Base-by-base conservation (phyloP, 2,329 filamentous ascomycete genomes). In the Dothistroma pini region DNA sequence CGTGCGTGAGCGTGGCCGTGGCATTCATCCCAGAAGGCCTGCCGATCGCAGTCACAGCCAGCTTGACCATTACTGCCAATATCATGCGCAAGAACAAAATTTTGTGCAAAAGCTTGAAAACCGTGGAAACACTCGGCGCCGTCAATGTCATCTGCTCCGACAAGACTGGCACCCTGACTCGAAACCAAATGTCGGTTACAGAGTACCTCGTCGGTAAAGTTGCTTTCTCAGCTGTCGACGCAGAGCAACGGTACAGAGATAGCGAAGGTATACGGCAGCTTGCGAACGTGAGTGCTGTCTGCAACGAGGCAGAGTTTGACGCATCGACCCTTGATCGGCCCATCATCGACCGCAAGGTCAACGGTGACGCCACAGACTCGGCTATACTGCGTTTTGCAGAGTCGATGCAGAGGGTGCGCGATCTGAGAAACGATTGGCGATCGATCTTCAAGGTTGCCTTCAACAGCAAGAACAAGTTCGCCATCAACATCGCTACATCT, bases 401-500 rank as follows among this genome's bases (percentile, higher is more conserved):
- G 72, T 77, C 78, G 2, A 78, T 92, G 52, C 83, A 83, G 0
- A 77, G 84, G 0, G 84, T 90, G 0, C 75, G 80, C 0, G 82
- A 88, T 55, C 76, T 89, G 5, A 83, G 86, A 8, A 78, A 80
- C 14, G 79, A 81, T 64, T 91, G 88, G 87, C 82, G 82, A 56
- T 86, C 83, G 56, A 81, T 83, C 1, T 91, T 86, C 67, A 85
- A 89, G 57, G 78, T 90, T 31, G 84, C 87, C 0, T 93, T 93
- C 74, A 92, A 92, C 77, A 90, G 87, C 76, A 72, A 90, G 78
- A 92, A 91, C 76, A 93, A 93, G 75, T 92, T 86, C 71, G 92
- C 91, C 85, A 83, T 92, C 58, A 81, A 85, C 35, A 82, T 86
- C 0, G 83, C 88, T 54, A 78, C 78, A 11, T 71, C 72, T n/a